These are phyloP conservation scores for Tricholoma hemisulphureum DNA, from an alignment of 768 basidiomycete species.

Conservation along the genomic window DNA sequence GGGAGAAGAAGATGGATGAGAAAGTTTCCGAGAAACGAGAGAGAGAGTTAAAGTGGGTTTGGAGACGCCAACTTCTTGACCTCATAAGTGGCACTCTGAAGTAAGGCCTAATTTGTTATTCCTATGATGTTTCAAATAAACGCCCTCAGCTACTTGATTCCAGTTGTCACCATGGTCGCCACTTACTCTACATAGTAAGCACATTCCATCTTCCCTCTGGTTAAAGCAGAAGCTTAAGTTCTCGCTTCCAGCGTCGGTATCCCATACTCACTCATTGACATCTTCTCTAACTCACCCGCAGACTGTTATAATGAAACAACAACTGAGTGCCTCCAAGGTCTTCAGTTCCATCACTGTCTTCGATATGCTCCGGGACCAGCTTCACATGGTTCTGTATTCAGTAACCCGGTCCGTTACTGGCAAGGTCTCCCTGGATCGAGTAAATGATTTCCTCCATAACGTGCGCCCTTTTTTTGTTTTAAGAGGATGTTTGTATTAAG, in stretches of 20 bases:
- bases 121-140: not conserved
- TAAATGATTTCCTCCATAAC: conserved; percentile 40
- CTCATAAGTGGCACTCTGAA: conserved; percentile 44
- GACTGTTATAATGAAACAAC: conserved; percentile 41
- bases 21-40: conserved; percentile 57
- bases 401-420: conserved; percentile 32
- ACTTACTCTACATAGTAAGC: conserved; percentile 61
- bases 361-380: conserved; percentile 53
- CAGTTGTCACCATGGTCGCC: conserved; percentile 62
- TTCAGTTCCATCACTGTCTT: conserved; percentile 62
- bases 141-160: conserved; percentile 50
- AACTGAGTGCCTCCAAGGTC: conserved; percentile 43
- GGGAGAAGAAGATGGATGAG: conserved; percentile 56
- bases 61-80: conserved; percentile 50
- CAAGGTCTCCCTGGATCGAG: conserved; percentile 65
- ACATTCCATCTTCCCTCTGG: not conserved
- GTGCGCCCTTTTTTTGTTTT: conserved; percentile 21
- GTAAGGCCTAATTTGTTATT: conserved; percentile 26
- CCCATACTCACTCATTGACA: not conserved
- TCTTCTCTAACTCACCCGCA: conserved; percentile 8
- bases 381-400: conserved; percentile 37
- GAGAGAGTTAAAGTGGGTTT: conserved; percentile 55
- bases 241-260: conserved; percentile 10
- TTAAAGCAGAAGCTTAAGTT: not conserved
- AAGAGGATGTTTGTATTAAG: not conserved